Base-by-base conservation (phyloP, 495 filamentous ascomycete species). In the Aspergillus saccharolyticus region DNA sequence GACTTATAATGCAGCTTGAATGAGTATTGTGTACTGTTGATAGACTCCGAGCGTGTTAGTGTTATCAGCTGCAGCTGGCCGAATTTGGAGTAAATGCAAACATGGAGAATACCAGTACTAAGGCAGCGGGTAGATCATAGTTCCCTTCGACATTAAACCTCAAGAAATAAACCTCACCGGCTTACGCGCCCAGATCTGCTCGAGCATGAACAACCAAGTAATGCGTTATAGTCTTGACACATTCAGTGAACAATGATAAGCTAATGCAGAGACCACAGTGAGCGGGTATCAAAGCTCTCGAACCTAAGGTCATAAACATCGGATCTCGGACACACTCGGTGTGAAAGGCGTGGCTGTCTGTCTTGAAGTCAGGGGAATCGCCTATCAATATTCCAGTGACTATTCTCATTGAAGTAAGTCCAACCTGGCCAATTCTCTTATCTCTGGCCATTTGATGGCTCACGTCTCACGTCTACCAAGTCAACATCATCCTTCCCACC, bases 401-500 rank as follows among this genome's bases (percentile, higher is more conserved):
- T 39, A 39, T 39, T 5, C 33, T 39, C 33, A 15, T 39, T 10
- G 14, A 39, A 15, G 33, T 39, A 39, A 12, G 33, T 39, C 33
- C 33, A 39, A 39, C 33, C 33, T 39, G 33, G 33, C 33, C 33
- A 39, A 39, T 39, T 12, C 14, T 50, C 22, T 50, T 50, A 50
- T 30, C 28, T 50, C 47, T 28, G 22, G 15, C 15, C 22, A 18
- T 17, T 50, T 16, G 12, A n/a, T 25, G 52, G 25, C 52, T 54
- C 43, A 54, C 44, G 21, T 54, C 52, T 43, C 20, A 50, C n/a
- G n/a, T n/a, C n/a, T 24, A 21, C 46, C 20, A 17, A 17, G 47
- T 17, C 47, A 30, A 17, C 22, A 30, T n/a, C 24, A 4, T 30
- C 22, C 24, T 50, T 28, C 30, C 46, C 28, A 18, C 28, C 46